Conservation (phyloP, 148 eudicot genomes). For the Diospyros lotus region DNA sequence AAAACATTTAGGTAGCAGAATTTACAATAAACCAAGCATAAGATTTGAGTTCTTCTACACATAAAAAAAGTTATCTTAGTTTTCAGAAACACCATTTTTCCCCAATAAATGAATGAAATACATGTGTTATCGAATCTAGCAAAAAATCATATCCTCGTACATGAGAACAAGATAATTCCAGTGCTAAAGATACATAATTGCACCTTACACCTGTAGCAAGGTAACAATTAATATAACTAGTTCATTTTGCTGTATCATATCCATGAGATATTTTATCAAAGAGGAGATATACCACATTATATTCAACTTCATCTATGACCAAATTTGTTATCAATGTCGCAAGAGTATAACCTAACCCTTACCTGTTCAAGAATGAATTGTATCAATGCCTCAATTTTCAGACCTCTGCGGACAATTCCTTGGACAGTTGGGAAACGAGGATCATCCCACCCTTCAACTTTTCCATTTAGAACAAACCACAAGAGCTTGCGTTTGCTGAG, state of each 20-base stretch:
- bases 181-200: too few species aligned
- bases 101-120: too few species aligned
- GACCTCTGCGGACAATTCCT: conserved; percentile 95
- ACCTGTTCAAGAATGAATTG: conserved; percentile 98
- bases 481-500: conserved; percentile 96
- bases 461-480: conserved; percentile 96
- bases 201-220: too few species aligned
- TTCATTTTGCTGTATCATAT: neutral
- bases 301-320: neutral
- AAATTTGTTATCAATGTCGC: neutral
- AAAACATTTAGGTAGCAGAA: too few species aligned
- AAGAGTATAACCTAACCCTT: conserved; percentile 7
- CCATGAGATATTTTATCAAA: neutral
- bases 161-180: too few species aligned
- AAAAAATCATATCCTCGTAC: too few species aligned
- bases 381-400: conserved; percentile 81
- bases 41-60: too few species aligned
- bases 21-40: too few species aligned
- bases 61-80: too few species aligned
- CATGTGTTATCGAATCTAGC: too few species aligned
- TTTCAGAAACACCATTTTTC: too few species aligned
- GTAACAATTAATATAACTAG: neutral
- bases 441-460: conserved; percentile 99
- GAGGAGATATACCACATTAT: neutral
- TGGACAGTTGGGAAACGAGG: conserved; percentile 97